Conservation (phyloP, 441 rosid genomes). For the Iberis amara region DNA sequence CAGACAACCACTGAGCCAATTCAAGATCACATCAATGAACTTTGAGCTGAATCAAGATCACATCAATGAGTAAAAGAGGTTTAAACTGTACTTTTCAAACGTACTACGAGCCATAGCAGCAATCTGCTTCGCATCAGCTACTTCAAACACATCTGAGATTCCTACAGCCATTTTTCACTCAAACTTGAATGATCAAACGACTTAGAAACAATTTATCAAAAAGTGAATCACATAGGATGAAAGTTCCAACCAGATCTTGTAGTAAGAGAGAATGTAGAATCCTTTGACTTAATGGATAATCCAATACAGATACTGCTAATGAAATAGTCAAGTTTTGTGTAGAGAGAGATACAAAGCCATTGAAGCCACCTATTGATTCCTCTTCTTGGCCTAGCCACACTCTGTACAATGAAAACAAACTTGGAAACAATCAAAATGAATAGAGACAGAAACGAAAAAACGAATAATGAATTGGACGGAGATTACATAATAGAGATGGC, state of each 20-base stretch:
- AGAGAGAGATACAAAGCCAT: slow-evolving; percentile 49
- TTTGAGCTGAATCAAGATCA: not conserved
- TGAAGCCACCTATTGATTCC: slow-evolving; percentile 53
- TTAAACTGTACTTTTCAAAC: slow-evolving; percentile 36
- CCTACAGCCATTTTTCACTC: slow-evolving; percentile 29
- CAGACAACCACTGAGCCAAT: no score
- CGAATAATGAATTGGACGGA: not conserved
- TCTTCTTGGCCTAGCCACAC: slow-evolving; percentile 48
- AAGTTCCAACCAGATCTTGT: slow-evolving; percentile 31
- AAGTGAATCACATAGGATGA: not conserved
- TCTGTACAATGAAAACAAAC: slow-evolving; percentile 32
- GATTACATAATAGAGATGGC: slow-evolving; percentile 38
- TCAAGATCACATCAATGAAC: not conserved
- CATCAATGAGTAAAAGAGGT: no score
- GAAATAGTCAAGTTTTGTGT: slow-evolving; percentile 30
- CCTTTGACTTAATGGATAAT: slow-evolving; percentile 26
- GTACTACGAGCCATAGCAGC: slow-evolving; percentile 46
- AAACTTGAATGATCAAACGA: no score
- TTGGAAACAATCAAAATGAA: not conserved
- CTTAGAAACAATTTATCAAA: not conserved
- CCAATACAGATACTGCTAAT: slow-evolving; percentile 31
- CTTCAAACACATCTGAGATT: slow-evolving; percentile 29
- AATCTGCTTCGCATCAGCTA: slow-evolving; percentile 53
- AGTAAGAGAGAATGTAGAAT: slow-evolving; percentile 22
- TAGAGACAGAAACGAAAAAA: not conserved